Base-by-base conservation (phyloP, 176 grass and related monocot genomes). In the Cymbopogon citratus region DNA sequence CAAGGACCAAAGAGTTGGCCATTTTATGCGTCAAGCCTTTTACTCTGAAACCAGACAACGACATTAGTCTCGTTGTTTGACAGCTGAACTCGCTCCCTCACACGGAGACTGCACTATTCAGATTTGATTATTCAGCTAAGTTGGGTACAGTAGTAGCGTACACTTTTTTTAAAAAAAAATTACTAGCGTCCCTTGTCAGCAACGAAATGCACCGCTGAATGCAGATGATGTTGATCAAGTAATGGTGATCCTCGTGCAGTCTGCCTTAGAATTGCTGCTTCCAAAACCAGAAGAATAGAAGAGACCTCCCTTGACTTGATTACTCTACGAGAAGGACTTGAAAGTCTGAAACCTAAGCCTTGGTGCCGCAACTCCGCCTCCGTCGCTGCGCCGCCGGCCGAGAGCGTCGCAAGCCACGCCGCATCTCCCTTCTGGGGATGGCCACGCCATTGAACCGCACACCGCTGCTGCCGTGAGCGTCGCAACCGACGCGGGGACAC, bases 1-100 rank as follows among this genome's bases (percentile, higher is more conserved):
- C 49, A 52, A 2, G 16, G 49, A 19, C 49, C 49, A 52, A 12
- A n/a, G 48, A 19, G 48, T 52, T 52, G 48, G 48, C 49, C 49
- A 52, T 52, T 52, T 52, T 52, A 52, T 52, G 49, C 49, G 49
- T 52, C 81, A 85, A 89, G 61, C 63, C 63, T 7, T 76, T 75
- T 76, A 75, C 76, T 46, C 36, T 67, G 48, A 74, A 80, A 49
- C 41, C 25, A 48, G 75, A 84, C 44, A 73, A 23, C 25, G 26
- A 68, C 15, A 33, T 11, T 2, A 60, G 85, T 56, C 46, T 27
- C 13, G 33, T 2, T 76, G 79, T 45, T 67, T 67, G 2, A 54
- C 81, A 28, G 19, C 7, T 12, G 59, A 72, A 65, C 60, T 31
- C 21, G 7, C 7, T 34, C 0, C 10, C 19, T 48, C 33, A 66